Conservation (phyloP, 140 eudicot genomes). For the Oenanthe javanica region DNA sequence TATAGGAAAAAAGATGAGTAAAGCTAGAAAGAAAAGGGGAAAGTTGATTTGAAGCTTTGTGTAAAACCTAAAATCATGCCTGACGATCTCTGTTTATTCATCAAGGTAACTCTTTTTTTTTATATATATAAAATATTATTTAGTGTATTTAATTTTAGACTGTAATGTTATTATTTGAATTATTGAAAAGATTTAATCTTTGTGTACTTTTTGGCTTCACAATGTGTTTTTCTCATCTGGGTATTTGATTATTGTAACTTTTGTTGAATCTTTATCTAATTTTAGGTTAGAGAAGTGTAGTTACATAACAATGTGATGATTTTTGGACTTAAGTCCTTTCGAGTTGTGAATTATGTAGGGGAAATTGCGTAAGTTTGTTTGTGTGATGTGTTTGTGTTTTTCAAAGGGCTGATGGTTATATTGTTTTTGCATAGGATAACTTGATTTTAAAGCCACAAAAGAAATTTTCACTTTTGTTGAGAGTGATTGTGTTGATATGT, state of each 20-base stretch:
- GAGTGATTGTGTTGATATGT: conserved; percentile 50
- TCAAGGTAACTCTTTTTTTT: conserved; percentile 21
- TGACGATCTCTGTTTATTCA: conserved; percentile 22
- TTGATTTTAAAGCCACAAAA: conserved; percentile 40
- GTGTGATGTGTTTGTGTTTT: conserved; percentile 8
- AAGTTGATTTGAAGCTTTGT: conserved; percentile 16
- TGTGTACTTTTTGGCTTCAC: background rate
- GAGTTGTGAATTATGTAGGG: background rate
- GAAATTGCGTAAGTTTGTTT: background rate
- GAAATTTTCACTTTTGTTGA: conserved; percentile 45
- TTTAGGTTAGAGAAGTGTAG: background rate
- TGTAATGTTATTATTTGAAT: background rate
- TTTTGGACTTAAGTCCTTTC: too few species aligned
- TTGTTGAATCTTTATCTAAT: background rate
- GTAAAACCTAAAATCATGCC: conserved; percentile 26
- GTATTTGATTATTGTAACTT: background rate
- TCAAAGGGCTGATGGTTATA: background rate
- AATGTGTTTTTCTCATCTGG: background rate
- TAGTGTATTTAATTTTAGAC: background rate
- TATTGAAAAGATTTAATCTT: background rate
- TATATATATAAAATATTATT: background rate
- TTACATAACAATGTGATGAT: too few species aligned
- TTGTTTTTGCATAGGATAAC: conserved; percentile 40
- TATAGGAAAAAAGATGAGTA: conserved; percentile 27
- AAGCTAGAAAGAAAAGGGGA: conserved; percentile 31